Evolutionary conservation across 371 early-diverging fungal genomes (phyloP).

Genomic region (Parasitella parasitica): DNA sequence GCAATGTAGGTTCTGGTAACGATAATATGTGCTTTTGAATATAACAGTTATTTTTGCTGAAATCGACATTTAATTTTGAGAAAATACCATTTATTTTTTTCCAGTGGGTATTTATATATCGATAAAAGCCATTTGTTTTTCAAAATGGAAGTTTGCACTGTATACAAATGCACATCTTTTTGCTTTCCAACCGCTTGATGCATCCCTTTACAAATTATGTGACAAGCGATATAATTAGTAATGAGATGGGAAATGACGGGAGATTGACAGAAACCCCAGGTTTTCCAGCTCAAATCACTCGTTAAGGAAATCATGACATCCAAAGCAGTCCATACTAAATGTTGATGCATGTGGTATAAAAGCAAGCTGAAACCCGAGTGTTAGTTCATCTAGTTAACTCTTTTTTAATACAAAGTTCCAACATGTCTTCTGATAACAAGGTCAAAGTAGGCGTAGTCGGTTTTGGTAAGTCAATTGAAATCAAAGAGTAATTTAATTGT

Average conservation of each 20-base stretch:
- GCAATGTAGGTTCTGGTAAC: too few species aligned
- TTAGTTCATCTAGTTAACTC: background rate
- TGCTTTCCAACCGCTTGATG: too few species aligned
- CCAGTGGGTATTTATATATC: too few species aligned
- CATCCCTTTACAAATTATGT: background rate
- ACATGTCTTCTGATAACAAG: constrained; percentile 15
- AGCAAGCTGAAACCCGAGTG: too few species aligned
- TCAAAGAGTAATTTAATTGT: background rate
- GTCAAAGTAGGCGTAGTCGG: constrained; percentile 74
- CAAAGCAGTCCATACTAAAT: background rate
- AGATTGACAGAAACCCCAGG: background rate
- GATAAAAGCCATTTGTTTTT: too few species aligned
- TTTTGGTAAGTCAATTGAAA: constrained; percentile 53
- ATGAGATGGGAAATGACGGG: background rate
- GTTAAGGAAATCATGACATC: background rate
- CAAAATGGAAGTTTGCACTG: too few species aligned
- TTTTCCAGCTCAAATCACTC: background rate
- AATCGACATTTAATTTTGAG: too few species aligned
- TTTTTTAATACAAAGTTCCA: background rate
- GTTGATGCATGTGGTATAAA: background rate
- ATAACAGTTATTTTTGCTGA: too few species aligned
- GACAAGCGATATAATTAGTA: background rate
- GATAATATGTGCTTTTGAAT: too few species aligned
- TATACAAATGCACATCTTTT: too few species aligned
- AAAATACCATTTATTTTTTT: too few species aligned